phyloP scores from a whole-genome alignment of 129 eudicot species.

The Chrysanthemum makinoi region DNA sequence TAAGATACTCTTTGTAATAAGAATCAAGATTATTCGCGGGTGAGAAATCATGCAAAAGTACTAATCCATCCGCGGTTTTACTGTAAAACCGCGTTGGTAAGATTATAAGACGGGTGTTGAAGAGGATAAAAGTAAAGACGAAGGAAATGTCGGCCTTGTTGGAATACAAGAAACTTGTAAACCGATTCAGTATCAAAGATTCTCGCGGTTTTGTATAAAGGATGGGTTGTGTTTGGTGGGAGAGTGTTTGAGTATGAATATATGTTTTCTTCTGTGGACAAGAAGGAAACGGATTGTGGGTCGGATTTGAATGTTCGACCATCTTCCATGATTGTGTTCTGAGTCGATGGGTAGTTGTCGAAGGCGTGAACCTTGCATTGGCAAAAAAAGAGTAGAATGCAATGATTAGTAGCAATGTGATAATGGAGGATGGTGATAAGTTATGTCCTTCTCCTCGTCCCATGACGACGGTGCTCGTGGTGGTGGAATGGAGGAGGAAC shows the following conservation, averaged over 20 bases:
- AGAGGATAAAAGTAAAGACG: constrained; percentile 82
- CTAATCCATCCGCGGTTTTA: constrained; percentile 54
- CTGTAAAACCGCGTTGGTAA: constrained; percentile 58
- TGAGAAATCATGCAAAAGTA: constrained; percentile 80
- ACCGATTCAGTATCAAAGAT: constrained; percentile 62
- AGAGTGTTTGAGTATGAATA: constrained; percentile 44
- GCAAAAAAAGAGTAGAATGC: neutral
- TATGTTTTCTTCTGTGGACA: constrained; percentile 70
- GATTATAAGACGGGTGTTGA: constrained; percentile 57
- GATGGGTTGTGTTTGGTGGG: constrained; percentile 32
- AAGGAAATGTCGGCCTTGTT: constrained; percentile 67
- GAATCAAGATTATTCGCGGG: constrained; percentile 20
- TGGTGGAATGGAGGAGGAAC: constrained; percentile 1
- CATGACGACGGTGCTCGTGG: constrained; percentile 1
- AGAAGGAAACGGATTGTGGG: constrained; percentile 68
- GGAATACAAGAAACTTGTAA: constrained; percentile 65
- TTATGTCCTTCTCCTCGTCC: constrained; percentile 17
- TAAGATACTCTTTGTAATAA: constrained; percentile 71
- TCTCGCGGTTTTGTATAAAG: constrained; percentile 69
- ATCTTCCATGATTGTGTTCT: constrained; percentile 58
- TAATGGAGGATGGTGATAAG: neutral
- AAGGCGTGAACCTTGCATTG: constrained; percentile 41
- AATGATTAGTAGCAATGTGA: constrained; percentile 19
- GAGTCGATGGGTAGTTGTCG: constrained; percentile 65
- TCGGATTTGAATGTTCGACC: constrained; percentile 91